phyloP scores from a whole-genome alignment of 257 asterid species.

The Salvia hispanica region DNA sequence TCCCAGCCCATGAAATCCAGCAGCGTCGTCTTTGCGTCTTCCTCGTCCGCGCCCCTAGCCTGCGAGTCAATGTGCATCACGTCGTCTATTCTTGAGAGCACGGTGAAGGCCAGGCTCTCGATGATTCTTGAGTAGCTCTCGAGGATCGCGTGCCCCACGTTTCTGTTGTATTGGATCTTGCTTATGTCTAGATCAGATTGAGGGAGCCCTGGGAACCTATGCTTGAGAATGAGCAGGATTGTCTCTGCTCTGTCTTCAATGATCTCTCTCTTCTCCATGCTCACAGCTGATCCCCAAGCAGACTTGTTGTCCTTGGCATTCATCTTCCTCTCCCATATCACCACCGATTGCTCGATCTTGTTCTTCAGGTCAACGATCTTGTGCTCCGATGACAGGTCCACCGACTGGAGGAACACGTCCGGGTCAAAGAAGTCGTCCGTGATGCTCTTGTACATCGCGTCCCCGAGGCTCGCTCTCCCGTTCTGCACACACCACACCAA shows the following conservation, averaged over 20 bases:
- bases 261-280: slow-evolving; percentile 79
- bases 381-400: slow-evolving; percentile 79
- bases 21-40: slow-evolving; percentile 48
- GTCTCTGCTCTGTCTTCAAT: slow-evolving; percentile 87
- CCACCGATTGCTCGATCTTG: slow-evolving; percentile 80
- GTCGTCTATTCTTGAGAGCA: slow-evolving; percentile 56
- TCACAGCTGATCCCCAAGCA: slow-evolving; percentile 78
- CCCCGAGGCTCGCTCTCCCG: slow-evolving; percentile 91
- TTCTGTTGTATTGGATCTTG: slow-evolving; percentile 68
- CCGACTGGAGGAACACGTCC: slow-evolving; percentile 51
- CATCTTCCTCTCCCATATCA: slow-evolving; percentile 88
- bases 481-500: slow-evolving; percentile 40
- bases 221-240: slow-evolving; percentile 65
- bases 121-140: slow-evolving; percentile 69
- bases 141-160: slow-evolving; percentile 57
- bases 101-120: slow-evolving; percentile 59
- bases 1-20: slow-evolving; percentile 67
- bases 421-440: slow-evolving; percentile 82
- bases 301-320: slow-evolving; percentile 73
- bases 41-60: slow-evolving; percentile 41
- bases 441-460: slow-evolving; percentile 71
- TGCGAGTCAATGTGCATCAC: slow-evolving; percentile 45
- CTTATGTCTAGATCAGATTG: slow-evolving; percentile 83
- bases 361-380: slow-evolving; percentile 86
- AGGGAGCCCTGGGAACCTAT: slow-evolving; percentile 74